These are phyloP conservation scores for Chaetomium tenue DNA, from an alignment of 495 filamentous ascomycete genomes.

Conservation along the genomic window DNA sequence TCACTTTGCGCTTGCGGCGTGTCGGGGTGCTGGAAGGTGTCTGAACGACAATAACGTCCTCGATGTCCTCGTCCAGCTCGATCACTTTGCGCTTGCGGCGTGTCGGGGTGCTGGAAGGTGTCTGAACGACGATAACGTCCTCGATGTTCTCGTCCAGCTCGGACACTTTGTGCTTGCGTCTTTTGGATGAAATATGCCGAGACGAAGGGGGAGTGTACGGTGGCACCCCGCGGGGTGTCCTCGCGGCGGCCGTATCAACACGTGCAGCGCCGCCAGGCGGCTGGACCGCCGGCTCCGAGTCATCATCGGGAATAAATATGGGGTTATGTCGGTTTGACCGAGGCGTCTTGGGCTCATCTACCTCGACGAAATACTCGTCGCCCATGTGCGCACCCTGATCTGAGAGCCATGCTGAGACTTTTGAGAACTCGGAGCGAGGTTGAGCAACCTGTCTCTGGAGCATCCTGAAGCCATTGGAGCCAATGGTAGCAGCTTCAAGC, in stretches of 20 bases:
- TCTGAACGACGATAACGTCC: background rate
- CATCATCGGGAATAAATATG: background rate
- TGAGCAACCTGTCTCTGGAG: background rate
- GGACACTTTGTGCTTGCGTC: conserved; percentile 8
- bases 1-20: too few species aligned
- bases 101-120: background rate
- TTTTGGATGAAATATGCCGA: background rate
- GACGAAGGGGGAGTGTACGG: conserved; percentile 3
- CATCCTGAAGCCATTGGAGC: background rate
- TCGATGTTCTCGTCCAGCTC: background rate
- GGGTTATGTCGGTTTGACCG: background rate
- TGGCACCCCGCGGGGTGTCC: background rate
- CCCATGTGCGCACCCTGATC: background rate
- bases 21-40: too few species aligned
- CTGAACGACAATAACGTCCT: background rate
- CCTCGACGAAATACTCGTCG: background rate
- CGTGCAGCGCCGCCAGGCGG: background rate
- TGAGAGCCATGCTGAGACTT: conserved; percentile 4
- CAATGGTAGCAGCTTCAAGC: background rate
- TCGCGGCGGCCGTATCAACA: background rate
- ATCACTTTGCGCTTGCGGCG: conserved; percentile 1
- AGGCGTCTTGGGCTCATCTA: background rate
- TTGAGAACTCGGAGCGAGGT: background rate
- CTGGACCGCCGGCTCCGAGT: background rate
- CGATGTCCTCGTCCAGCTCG: background rate